Evolutionary conservation across 2,329 filamentous ascomycete species (phyloP), one percentile per base, ranked within the genome.

Genomic region (Cercospora sp.): DNA sequence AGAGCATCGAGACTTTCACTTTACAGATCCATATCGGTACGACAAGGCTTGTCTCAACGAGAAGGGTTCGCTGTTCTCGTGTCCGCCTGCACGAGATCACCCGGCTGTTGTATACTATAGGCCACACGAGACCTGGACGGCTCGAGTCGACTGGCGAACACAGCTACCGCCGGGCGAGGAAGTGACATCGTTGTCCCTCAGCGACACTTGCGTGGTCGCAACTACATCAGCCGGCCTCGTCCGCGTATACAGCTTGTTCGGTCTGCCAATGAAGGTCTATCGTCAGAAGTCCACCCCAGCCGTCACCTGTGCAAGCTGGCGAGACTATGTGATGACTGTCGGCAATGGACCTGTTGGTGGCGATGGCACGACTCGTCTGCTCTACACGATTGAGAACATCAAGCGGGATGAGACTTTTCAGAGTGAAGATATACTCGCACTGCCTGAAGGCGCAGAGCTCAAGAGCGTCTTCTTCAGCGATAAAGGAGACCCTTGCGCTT

Each of bases 41-140:
- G 95, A 99, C 81, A 97, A 97, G 80, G 94, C 95, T 20, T 98
- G 94, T 75, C 84, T 99, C 5, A 85, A 92, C 73, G 91, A 96
- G 67, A 89, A 92, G 65, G 94, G 95, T 16, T 86, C 93, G 0
- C 85, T 97, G 0, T 97, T 97, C 77, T 91, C 93, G 0, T 94
- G 91, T 68, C 91, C 90, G 23, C 88, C 92, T 1, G 80, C 80
- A 8, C 86, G 88, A 33, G 83, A 82, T 7, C 87, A 89, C 67
- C 89, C 91, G 2, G 92, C 94, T 3, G 90, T 89, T 33, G 88
- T 99, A n/a, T 97, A 97, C 80, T 99, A 98, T 80, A 88, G 95
- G 6, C 95, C 96, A 0, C 95, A 99, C 77, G 94, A 99, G 81
- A 96, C 92, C 0, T 99, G 95, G 95, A 97, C 94, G 2, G 87